phyloP scores from a whole-genome alignment of 2,329 filamentous ascomycete species.

The Penicillium sp. region DNA sequence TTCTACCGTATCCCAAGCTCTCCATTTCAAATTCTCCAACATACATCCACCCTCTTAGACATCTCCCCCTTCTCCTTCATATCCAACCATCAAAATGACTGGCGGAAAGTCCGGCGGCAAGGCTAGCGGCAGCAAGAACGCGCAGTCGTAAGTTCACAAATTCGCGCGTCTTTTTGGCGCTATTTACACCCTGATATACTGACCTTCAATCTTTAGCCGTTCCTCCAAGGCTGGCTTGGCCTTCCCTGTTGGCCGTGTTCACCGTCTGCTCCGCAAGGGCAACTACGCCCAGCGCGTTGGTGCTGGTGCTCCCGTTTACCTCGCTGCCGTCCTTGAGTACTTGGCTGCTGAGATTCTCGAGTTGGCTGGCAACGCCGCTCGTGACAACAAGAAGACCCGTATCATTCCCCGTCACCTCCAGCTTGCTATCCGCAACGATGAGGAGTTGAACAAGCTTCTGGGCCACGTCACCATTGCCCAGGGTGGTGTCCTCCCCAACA shows the following conservation, averaged over 20 bases:
- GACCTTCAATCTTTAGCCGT: conserved; percentile 62
- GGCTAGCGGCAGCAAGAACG: conserved; percentile 97
- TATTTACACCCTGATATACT: conserved; percentile 5
- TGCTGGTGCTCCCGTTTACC: conserved; percentile 94
- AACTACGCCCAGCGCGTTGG: conserved; percentile 99
- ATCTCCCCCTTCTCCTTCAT: neutral
- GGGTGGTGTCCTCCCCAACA: conserved; percentile 95
- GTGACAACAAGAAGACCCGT: conserved; percentile 99
- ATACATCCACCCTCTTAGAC: neutral
- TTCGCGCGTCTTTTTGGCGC: conserved; percentile 4
- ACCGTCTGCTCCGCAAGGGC: conserved; percentile 97
- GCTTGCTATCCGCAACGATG: conserved; percentile 98
- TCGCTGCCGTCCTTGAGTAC: conserved; percentile 96
- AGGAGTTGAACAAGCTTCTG: conserved; percentile 98
- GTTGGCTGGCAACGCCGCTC: conserved; percentile 95
- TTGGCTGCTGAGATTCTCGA: conserved; percentile 98
- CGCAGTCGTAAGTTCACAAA: conserved; percentile 80
- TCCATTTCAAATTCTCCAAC: conserved; percentile 9
- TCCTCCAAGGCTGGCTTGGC: conserved; percentile 99
- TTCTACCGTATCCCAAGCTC: conserved; percentile 14
- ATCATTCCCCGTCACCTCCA: conserved; percentile 99
- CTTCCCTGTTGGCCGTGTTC: conserved; percentile 98
- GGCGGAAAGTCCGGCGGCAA: conserved; percentile 99
- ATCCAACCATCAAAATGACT: conserved; percentile 83
- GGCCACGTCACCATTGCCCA: conserved; percentile 96